Evolutionary conservation across 1,284 basidiomycete genomes (phyloP).

Genomic region (Porodaedalea pini): DNA sequence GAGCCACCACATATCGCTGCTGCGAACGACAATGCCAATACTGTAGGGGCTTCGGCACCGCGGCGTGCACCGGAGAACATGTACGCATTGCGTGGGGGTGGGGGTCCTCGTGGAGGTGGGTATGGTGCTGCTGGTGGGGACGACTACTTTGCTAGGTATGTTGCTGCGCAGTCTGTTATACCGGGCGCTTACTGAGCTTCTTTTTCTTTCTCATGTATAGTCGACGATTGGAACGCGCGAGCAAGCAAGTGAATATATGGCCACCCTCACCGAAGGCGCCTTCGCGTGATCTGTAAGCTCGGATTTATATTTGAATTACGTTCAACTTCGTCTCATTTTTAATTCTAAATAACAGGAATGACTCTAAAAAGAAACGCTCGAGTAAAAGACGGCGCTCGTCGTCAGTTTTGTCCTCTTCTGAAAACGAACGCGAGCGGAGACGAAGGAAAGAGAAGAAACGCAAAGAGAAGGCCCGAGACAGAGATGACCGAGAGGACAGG

Average conservation of each 20-base stretch:
- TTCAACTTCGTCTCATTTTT: not conserved
- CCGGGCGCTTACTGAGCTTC: not conserved
- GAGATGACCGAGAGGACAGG: constrained; percentile 29
- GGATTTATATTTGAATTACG: not conserved
- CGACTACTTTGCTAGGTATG: constrained; percentile 29
- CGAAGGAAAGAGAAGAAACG: constrained; percentile 55
- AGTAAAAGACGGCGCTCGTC: constrained; percentile 53
- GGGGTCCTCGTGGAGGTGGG: constrained; percentile 1
- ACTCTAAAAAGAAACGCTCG: constrained; percentile 53
- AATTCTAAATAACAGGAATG: constrained; percentile 40
- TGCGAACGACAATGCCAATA: not conserved
- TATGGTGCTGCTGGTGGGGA: constrained; percentile 21
- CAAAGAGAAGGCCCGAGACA: constrained; percentile 44
- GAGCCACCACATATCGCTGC: constrained; percentile 2
- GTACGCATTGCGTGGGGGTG: constrained; percentile 22
- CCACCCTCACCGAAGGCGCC: constrained; percentile 78
- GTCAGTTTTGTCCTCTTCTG: constrained; percentile 54
- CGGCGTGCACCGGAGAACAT: constrained; percentile 22
- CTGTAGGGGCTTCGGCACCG: constrained; percentile 15
- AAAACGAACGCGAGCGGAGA: constrained; percentile 51
- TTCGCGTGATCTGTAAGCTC: constrained; percentile 52
- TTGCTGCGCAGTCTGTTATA: constrained; percentile 13
- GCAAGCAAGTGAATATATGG: constrained; percentile 70
- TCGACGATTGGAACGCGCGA: constrained; percentile 71
- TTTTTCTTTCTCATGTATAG: constrained; percentile 38